Evolutionary conservation across 441 rosid species (phyloP).

Genomic region (Syzygium malaccense): DNA sequence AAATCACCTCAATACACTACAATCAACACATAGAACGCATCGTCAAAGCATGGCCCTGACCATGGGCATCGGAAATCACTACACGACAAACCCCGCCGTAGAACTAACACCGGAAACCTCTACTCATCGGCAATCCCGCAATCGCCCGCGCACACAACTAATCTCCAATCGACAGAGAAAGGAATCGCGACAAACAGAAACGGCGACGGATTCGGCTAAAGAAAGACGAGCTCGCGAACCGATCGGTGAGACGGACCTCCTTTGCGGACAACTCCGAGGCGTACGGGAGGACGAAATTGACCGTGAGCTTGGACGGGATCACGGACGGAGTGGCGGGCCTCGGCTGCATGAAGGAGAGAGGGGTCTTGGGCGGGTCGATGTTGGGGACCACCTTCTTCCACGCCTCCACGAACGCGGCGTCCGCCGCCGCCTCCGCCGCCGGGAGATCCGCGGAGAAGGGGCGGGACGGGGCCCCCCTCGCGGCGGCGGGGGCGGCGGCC

Average conservation of each 20-base stretch:
- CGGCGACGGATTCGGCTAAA: background rate
- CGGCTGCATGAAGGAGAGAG: constrained; percentile 47
- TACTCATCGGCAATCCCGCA: background rate
- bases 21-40: background rate
- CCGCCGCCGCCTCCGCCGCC: constrained; percentile 20
- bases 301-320: constrained; percentile 60
- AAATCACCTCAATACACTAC: background rate
- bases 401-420: constrained; percentile 37
- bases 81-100: background rate
- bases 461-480: background rate
- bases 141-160: background rate
- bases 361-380: constrained; percentile 64
- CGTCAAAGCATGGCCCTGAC: background rate
- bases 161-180: background rate
- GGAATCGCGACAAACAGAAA: background rate
- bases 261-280: constrained; percentile 52
- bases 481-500: background rate
- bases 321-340: constrained; percentile 48
- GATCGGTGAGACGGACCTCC: constrained; percentile 31
- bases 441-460: constrained; percentile 5
- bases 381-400: constrained; percentile 64
- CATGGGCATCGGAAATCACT: background rate
- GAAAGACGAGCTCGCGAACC: background rate
- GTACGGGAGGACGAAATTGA: constrained; percentile 75
- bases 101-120: background rate